Evolutionary conservation across 805 yeast species (phyloP).

Genomic region (Nakazawaea peltata): DNA sequence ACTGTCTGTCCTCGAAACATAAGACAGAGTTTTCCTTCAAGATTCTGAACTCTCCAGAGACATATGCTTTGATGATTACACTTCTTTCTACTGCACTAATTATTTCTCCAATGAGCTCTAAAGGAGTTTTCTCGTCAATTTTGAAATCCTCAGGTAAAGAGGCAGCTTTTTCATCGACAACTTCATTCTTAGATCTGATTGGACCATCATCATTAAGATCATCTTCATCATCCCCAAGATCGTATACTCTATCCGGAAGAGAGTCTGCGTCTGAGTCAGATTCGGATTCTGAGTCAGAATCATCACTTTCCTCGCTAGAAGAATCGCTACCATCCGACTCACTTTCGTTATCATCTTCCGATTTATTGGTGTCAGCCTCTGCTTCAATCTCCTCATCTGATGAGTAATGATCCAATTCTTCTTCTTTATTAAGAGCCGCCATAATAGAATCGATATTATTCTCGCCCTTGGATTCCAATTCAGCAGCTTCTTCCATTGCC

Average conservation of each 20-base stretch:
- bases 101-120: slow-evolving; percentile 66
- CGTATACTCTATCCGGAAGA: slow-evolving; percentile 6
- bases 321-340: slow-evolving; percentile 2
- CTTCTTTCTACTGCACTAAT: slow-evolving; percentile 64
- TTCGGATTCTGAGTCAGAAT: slow-evolving; percentile 12
- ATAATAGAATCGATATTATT: no score
- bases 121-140: slow-evolving; percentile 51
- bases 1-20: slow-evolving; percentile 62
- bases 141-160: slow-evolving; percentile 57
- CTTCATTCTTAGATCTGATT: slow-evolving; percentile 72
- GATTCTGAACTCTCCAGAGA: slow-evolving; percentile 80
- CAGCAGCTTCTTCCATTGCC: no score
- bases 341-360: slow-evolving; percentile 15
- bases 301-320: slow-evolving; percentile 13
- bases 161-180: slow-evolving; percentile 59
- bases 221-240: slow-evolving; percentile 29
- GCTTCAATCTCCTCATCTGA: slow-evolving; percentile 15
- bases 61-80: slow-evolving; percentile 59
- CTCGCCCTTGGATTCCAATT: no score
- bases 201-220: slow-evolving; percentile 51
- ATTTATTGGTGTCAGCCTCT: slow-evolving; percentile 15
- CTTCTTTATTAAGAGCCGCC: slow-evolving; percentile 1
- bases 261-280: slow-evolving; percentile 12
- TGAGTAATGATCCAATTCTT: slow-evolving; percentile 10
- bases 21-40: slow-evolving; percentile 75